Evolutionary conservation across 73 alveolate species (phyloP).

Genomic region (Effrenium voratum): DNA sequence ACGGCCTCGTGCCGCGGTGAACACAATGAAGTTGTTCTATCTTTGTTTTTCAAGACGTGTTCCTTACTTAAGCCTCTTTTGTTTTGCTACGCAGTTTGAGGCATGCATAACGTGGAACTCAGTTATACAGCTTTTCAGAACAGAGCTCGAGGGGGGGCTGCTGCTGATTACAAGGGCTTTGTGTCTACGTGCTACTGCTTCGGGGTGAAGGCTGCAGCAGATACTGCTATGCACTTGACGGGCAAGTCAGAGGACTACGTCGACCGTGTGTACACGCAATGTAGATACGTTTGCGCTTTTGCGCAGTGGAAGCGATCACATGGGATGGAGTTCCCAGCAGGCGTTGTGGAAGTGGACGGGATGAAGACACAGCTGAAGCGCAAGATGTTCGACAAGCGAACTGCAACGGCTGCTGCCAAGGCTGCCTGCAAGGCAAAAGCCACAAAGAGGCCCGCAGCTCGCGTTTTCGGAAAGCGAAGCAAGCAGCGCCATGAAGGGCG

Average conservation of each 20-base stretch:
- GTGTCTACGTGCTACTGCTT: background rate
- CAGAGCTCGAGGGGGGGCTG: too few species aligned
- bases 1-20: too few species aligned
- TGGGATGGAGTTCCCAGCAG: background rate
- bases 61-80: too few species aligned
- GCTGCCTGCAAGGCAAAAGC: background rate
- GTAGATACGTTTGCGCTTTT: background rate
- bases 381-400: background rate
- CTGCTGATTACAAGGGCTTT: background rate
- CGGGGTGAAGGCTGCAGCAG: background rate
- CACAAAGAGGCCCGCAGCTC: background rate
- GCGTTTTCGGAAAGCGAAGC: too few species aligned
- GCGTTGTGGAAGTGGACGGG: background rate
- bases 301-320: background rate
- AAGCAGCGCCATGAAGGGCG: background rate
- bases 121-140: too few species aligned
- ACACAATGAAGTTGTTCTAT: too few species aligned
- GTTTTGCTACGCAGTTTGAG: too few species aligned
- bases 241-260: conserved; percentile 13
- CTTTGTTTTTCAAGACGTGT: too few species aligned
- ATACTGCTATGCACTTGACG: background rate
- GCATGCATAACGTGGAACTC: too few species aligned
- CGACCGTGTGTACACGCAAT: background rate
- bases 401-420: background rate
- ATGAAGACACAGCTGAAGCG: background rate